phyloP scores from a whole-genome alignment of 1,139 yeast species.

The Kodamaea arcana region DNA sequence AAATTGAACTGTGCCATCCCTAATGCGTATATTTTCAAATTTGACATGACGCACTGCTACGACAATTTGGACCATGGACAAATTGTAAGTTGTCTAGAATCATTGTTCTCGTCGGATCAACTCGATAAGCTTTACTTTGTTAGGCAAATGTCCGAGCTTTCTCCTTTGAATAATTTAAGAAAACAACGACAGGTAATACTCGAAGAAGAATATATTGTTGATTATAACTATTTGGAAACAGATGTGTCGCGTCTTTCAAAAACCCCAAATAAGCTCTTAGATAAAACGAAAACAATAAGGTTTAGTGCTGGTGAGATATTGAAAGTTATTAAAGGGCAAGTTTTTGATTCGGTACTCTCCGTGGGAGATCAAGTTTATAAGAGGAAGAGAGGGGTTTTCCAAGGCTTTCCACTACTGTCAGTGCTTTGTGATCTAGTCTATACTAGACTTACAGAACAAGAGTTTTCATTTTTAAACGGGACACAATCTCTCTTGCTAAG shows the following conservation, averaged over 20 bases:
- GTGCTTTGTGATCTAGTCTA: slow-evolving; percentile 73
- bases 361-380: slow-evolving; percentile 17
- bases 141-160: slow-evolving; percentile 16
- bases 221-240: slow-evolving; percentile 10
- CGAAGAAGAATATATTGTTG: slow-evolving; percentile 13
- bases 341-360: slow-evolving; percentile 20
- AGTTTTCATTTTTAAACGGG: slow-evolving; percentile 28
- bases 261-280: slow-evolving; percentile 13
- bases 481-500: slow-evolving; percentile 47
- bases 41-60: slow-evolving; percentile 77
- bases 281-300: slow-evolving; percentile 24
- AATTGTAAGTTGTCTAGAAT: slow-evolving; percentile 31
- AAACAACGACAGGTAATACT: slow-evolving; percentile 11
- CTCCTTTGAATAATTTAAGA: slow-evolving; percentile 6
- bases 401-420: slow-evolving; percentile 79
- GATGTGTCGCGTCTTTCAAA: not conserved
- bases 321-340: slow-evolving; percentile 21
- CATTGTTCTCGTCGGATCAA: slow-evolving; percentile 21
- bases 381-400: slow-evolving; percentile 72
- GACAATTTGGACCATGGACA: slow-evolving; percentile 62
- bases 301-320: slow-evolving; percentile 23
- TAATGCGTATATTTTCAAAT: slow-evolving; percentile 54
- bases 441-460: slow-evolving; percentile 53
- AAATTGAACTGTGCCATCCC: slow-evolving; percentile 13
- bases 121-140: slow-evolving; percentile 21